These are phyloP conservation scores for Miscanthus sacchariflorus DNA, from an alignment of 202 grass and related monocot genomes.

Conservation along the genomic window DNA sequence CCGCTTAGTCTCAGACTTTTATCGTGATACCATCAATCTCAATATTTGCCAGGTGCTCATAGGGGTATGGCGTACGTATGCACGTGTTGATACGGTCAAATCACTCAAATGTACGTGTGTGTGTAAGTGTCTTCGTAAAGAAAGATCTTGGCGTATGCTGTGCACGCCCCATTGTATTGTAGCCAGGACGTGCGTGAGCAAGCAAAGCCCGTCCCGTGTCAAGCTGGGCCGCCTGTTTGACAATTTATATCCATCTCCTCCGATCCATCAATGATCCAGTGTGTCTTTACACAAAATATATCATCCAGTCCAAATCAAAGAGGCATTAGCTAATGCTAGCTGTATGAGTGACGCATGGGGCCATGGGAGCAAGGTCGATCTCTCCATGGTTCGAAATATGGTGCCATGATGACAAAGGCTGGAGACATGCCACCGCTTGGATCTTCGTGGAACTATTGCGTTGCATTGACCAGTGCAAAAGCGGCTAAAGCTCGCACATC, in stretches of 20 bases:
- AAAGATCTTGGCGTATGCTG: too few relatives aligned
- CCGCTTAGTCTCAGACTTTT: too few relatives aligned
- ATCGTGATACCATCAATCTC: too few relatives aligned
- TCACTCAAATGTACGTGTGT: too few relatives aligned
- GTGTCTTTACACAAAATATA: neutral
- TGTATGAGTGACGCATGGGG: neutral
- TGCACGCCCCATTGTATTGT: too few relatives aligned
- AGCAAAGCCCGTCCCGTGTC: too few relatives aligned
- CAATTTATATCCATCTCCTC: neutral
- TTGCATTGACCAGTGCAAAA: constrained; percentile 51
- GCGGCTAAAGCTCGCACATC: constrained; percentile 40
- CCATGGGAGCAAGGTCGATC: neutral
- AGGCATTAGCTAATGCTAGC: neutral
- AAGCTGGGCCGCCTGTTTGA: too few relatives aligned
- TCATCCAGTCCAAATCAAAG: neutral
- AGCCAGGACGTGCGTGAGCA: too few relatives aligned
- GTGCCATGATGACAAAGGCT: constrained; percentile 40
- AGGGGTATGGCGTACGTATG: too few relatives aligned
- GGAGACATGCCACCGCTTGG: constrained; percentile 33
- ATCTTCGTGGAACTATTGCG: constrained; percentile 37
- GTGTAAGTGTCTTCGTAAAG: too few relatives aligned
- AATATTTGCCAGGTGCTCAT: too few relatives aligned
- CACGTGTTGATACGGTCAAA: too few relatives aligned
- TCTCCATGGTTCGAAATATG: constrained; percentile 43
- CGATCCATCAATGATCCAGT: neutral